Percentiles rank a stretch among this genome's conserved stretches.
Conservation (phyloP, 2,329 filamentous ascomycete species). For the Escovopsis sp. region DNA sequence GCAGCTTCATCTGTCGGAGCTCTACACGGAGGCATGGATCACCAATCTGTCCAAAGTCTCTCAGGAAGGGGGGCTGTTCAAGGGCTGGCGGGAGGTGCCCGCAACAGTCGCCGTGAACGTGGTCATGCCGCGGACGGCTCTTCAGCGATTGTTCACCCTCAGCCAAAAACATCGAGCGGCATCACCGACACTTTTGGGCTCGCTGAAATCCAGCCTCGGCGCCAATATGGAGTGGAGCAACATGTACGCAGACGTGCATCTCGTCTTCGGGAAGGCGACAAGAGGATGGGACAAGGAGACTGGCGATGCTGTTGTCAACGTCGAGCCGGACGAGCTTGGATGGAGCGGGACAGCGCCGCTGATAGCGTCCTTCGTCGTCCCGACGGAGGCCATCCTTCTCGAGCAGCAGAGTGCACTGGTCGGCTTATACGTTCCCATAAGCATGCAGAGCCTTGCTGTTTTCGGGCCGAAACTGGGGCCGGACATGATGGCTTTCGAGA, state of each 20-base stretch:
- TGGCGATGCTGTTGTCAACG: constrained; percentile 17
- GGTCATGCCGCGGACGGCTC: constrained; percentile 16
- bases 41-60: constrained; percentile 7
- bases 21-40: constrained; percentile 20
- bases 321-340: constrained; percentile 20
- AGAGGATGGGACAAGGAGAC: constrained; percentile 8
- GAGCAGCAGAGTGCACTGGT: constrained; percentile 18
- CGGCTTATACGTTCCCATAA: constrained; percentile 17
- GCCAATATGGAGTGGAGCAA: constrained; percentile 17
- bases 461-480: constrained; percentile 14
- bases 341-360: constrained; percentile 25
- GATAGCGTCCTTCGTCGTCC: constrained; percentile 26
- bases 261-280: constrained; percentile 25
- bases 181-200: constrained; percentile 18
- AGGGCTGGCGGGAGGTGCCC: constrained; percentile 23
- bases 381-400: constrained; percentile 19
- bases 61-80: constrained; percentile 15
- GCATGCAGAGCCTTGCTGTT: constrained; percentile 9
- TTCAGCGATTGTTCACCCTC: constrained; percentile 15
- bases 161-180: constrained; percentile 5
- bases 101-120: constrained; percentile 22
- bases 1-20: constrained; percentile 21
- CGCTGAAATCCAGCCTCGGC: constrained; percentile 12
- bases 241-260: constrained; percentile 25
- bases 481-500: constrained; percentile 18